A percentile compares a stretch with the other conserved stretches of the same genome.
These are phyloP conservation scores for Magnaporthiopsis incrustans DNA, from an alignment of 2,329 filamentous ascomycete species.

Conservation along the genomic window DNA sequence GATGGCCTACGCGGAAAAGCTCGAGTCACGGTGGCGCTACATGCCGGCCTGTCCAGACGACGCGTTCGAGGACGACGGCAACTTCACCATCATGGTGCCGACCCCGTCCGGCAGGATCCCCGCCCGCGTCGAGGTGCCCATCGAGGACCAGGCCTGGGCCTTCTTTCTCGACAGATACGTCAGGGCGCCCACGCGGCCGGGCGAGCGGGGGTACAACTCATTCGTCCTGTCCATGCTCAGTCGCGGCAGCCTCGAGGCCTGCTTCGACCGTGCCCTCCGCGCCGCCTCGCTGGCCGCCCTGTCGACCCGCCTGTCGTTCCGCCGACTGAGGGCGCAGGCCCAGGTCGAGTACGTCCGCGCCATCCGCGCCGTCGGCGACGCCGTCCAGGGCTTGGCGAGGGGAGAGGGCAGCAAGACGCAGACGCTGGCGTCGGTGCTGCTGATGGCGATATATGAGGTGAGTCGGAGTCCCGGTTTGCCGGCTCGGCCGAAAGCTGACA, in stretches of 20 bases:
- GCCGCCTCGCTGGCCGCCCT: constrained; percentile 1
- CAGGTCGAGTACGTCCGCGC: constrained; percentile 5
- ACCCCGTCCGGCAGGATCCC: constrained; percentile 3
- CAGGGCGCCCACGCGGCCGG: neutral
- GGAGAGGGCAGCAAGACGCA: neutral
- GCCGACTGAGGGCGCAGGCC: neutral
- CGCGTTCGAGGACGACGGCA: neutral
- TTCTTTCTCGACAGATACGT: constrained; percentile 5
- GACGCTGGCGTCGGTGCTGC: constrained; percentile 2
- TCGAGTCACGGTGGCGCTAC: neutral
- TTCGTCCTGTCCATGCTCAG: constrained; percentile 1
- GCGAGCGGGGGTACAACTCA: neutral
- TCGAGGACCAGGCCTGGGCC: constrained; percentile 3
- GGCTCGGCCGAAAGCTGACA: neutral
- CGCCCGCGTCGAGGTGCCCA: neutral
- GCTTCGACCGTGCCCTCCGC: constrained; percentile 2
- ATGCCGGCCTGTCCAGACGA: neutral
- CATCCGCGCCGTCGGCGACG: constrained; percentile 2
- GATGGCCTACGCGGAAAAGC: neutral
- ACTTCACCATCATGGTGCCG: constrained; percentile 3
- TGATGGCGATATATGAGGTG: constrained; percentile 3
- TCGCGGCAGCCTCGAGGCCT: neutral
- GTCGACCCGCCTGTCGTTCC: neutral
- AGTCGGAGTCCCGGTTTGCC: neutral
- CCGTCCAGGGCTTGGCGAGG: constrained; percentile 1